Conservation (phyloP, 176 grass and related monocot species). For the Cenchrus fungigraminus region DNA sequence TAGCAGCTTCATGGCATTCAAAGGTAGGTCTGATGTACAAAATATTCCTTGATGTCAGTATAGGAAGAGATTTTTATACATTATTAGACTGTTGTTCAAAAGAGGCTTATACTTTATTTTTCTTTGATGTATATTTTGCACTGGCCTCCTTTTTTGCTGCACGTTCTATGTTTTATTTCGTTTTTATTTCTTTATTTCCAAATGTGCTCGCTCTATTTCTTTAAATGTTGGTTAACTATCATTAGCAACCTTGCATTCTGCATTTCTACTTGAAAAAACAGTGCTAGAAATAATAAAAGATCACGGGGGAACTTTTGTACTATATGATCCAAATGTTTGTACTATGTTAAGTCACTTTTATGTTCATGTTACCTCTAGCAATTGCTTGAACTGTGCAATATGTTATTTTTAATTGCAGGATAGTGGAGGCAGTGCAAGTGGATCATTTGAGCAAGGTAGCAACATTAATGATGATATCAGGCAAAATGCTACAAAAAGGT, state of each 20-base stretch:
- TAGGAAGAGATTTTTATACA: slow-evolving; percentile 2
- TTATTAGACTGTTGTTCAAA: background rate
- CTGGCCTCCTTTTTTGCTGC: background rate
- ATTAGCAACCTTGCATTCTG: slow-evolving; percentile 7
- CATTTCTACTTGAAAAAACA: slow-evolving; percentile 22
- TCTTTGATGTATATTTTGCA: background rate
- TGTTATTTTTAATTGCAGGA: slow-evolving; percentile 61
- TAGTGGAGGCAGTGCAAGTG: slow-evolving; percentile 78
- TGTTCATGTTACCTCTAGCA: slow-evolving; percentile 6
- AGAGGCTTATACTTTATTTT: background rate
- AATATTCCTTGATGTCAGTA: background rate
- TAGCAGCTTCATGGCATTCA: slow-evolving; percentile 60
- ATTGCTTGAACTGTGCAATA: slow-evolving; percentile 2
- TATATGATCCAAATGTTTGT: background rate
- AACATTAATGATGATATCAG: slow-evolving; percentile 85
- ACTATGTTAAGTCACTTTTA: slow-evolving; percentile 9
- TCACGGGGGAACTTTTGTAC: background rate
- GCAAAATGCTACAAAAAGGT: slow-evolving; percentile 74
- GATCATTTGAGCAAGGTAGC: slow-evolving; percentile 84
- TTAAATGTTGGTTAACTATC: background rate
- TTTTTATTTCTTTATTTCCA: background rate
- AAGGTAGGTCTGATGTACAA: slow-evolving; percentile 54
- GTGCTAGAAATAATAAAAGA: background rate
- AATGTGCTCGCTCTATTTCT: background rate
- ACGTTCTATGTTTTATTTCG: background rate